Evolutionary conservation across 371 early-diverging fungal species (phyloP).

Genomic region (Apophysomyces elegans): DNA sequence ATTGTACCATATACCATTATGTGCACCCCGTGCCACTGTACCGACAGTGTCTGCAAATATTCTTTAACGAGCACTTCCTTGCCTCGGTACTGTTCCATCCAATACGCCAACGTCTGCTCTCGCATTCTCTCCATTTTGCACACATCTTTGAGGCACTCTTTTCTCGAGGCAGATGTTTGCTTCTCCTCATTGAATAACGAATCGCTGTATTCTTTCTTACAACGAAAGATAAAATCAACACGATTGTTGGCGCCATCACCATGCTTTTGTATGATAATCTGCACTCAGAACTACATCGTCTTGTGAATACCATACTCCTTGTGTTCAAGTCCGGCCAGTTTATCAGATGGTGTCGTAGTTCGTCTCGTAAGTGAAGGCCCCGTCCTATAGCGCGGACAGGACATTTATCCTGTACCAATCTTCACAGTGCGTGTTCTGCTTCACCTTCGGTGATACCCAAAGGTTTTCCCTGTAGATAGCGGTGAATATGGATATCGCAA

Average conservation of each 20-base stretch:
- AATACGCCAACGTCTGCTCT: background rate
- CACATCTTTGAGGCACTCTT: background rate
- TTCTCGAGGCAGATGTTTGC: background rate
- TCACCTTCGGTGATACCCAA: background rate
- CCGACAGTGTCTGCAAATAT: background rate
- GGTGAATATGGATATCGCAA: background rate
- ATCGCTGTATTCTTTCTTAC: background rate
- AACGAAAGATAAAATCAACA: background rate
- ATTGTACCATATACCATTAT: background rate
- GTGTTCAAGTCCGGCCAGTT: background rate
- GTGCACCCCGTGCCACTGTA: background rate
- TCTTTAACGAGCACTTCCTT: background rate
- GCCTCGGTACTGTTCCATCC: background rate
- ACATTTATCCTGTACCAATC: slow-evolving; percentile 15
- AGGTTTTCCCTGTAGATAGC: slow-evolving; percentile 2
- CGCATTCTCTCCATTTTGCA: background rate
- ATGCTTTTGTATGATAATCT: background rate
- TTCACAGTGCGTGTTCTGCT: background rate
- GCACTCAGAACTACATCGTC: slow-evolving; percentile 1
- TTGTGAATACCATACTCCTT: background rate
- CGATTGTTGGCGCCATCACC: background rate
- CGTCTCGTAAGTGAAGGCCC: slow-evolving; percentile 3
- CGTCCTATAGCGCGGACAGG: slow-evolving; percentile 10
- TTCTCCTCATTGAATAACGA: slow-evolving; percentile 4
- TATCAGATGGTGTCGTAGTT: slow-evolving; percentile 4